A percentile compares a stretch with the other conserved stretches of the same genome.
phyloP scores from a whole-genome alignment of 2,329 filamentous ascomycete genomes.

The Magnaporthiopsis rhizophila region DNA sequence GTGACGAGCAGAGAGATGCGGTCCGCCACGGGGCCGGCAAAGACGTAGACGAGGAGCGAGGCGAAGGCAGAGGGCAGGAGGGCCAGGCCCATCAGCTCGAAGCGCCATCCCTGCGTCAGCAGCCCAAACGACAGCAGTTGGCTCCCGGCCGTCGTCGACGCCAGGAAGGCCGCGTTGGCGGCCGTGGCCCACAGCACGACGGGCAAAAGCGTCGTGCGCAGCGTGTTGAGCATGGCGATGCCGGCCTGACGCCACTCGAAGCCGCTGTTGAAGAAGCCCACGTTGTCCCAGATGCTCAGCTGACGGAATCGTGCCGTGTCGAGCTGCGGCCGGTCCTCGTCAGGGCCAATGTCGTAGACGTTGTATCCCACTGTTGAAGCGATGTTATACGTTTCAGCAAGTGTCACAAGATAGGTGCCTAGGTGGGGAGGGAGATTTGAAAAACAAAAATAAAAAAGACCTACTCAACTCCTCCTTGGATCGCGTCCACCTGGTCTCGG shows the following conservation, averaged over 20 bases:
- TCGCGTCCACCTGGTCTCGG: conserved; percentile 26
- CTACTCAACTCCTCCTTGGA: conserved; percentile 22
- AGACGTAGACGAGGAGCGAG: conserved; percentile 15
- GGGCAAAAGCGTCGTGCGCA: conserved; percentile 25
- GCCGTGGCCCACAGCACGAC: conserved; percentile 24
- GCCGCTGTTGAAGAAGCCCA: conserved; percentile 23
- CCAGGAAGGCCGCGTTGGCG: conserved; percentile 21
- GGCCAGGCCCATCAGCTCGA: conserved; percentile 20
- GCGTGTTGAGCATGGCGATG: conserved; percentile 19
- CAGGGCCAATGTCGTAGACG: conserved; percentile 14
- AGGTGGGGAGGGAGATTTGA: too few species aligned
- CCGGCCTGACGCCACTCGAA: conserved; percentile 20
- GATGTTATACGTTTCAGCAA: neutral
- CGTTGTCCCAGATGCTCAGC: conserved; percentile 22
- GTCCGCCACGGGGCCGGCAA: conserved; percentile 23
- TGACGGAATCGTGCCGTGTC: conserved; percentile 19
- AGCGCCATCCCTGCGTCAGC: conserved; percentile 22
- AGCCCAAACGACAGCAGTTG: conserved; percentile 19
- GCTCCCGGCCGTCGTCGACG: conserved; percentile 19
- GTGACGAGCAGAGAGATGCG: conserved; percentile 20
- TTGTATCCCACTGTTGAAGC: neutral
- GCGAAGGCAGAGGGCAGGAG: conserved; percentile 18
- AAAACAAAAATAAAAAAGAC: too few species aligned
- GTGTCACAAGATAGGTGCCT: too few species aligned
- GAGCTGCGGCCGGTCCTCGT: conserved; percentile 19